Conservation (phyloP, 164 flowering plant species). For the Tetracentron sinense region DNA sequence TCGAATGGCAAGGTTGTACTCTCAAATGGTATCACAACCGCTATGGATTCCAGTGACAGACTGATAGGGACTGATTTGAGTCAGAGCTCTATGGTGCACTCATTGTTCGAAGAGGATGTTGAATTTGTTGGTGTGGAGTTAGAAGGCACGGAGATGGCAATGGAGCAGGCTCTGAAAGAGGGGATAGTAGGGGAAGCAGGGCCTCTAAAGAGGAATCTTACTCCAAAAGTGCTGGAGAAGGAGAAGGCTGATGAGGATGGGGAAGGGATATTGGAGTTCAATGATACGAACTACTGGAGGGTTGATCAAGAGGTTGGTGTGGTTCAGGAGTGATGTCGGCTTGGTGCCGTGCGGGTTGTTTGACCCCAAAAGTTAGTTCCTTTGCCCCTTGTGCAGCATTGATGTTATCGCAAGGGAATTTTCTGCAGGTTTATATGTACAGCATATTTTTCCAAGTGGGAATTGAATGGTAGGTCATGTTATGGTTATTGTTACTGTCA, state of each 20-base stretch:
- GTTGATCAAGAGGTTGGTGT: conserved; percentile 76
- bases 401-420: neutral
- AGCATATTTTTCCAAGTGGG: conserved; percentile 9
- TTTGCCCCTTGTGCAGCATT: neutral
- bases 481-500: conserved; percentile 4
- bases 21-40: conserved; percentile 59
- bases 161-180: conserved; percentile 87
- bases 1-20: conserved; percentile 33
- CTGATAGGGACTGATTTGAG: conserved; percentile 23
- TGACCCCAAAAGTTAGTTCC: neutral
- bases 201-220: conserved; percentile 53
- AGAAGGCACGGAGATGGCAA: conserved; percentile 86
- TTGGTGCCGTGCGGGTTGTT: neutral
- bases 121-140: conserved; percentile 88
- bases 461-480: neutral
- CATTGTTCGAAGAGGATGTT: conserved; percentile 83
- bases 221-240: conserved; percentile 36
- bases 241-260: conserved; percentile 47
- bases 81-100: conserved; percentile 42
- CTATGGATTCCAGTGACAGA: conserved; percentile 29
- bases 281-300: conserved; percentile 87
- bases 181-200: conserved; percentile 95
- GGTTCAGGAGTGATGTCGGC: conserved; percentile 52
- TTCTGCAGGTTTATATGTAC: neutral
- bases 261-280: conserved; percentile 62